These are phyloP conservation scores for Dianthus caryophyllus DNA, from an alignment of 148 eudicot genomes.

Conservation along the genomic window DNA sequence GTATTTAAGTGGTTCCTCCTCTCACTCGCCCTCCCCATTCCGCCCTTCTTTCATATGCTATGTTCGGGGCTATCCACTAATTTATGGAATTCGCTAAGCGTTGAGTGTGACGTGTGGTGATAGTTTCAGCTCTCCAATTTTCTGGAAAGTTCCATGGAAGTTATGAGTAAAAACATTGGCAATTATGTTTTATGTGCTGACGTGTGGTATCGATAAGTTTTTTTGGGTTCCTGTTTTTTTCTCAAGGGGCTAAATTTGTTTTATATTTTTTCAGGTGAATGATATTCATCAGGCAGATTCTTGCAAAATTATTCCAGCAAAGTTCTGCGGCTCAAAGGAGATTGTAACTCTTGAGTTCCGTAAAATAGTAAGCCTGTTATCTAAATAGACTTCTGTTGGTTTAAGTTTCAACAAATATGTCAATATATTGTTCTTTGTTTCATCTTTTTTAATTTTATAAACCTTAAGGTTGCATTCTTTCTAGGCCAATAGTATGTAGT, in stretches of 20 bases:
- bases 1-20: too few species aligned
- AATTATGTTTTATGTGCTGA: background rate
- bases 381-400: background rate
- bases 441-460: background rate
- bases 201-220: background rate
- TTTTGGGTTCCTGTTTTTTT: constrained; percentile 1
- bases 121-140: background rate
- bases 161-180: background rate
- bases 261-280: constrained; percentile 52
- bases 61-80: too few species aligned
- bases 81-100: too few species aligned
- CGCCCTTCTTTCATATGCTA: too few species aligned
- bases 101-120: background rate
- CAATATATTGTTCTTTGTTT: background rate
- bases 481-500: background rate
- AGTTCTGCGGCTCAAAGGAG: constrained; percentile 89
- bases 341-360: constrained; percentile 69
- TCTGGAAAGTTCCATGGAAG: background rate
- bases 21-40: too few species aligned
- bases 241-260: background rate
- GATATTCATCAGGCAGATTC: constrained; percentile 71
- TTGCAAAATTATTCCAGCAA: constrained; percentile 85
- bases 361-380: constrained; percentile 36
- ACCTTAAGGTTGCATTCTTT: background rate
- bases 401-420: background rate